A percentile compares a stretch with the other conserved stretches of the same genome.
These are phyloP conservation scores for Argentina anserina DNA, from an alignment of 306 rosid species.

Conservation along the genomic window DNA sequence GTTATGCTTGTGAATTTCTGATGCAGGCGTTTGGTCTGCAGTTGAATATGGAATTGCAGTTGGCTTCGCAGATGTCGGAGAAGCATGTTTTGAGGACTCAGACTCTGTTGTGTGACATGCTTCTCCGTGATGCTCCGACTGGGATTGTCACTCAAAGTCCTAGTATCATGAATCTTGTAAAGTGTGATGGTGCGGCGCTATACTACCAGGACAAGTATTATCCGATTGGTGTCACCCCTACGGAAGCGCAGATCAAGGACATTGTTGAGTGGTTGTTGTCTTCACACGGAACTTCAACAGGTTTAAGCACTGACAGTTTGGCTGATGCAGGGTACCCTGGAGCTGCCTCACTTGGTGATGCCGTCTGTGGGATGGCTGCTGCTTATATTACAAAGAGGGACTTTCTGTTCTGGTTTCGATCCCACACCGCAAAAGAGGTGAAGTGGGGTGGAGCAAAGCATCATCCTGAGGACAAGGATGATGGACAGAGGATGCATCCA, in stretches of 20 bases:
- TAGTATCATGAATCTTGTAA: slow-evolving; percentile 84
- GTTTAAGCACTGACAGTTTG: slow-evolving; percentile 95
- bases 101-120: slow-evolving; percentile 95
- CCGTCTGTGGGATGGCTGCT: slow-evolving; percentile 96
- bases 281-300: slow-evolving; percentile 82
- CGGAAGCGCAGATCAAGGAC: slow-evolving; percentile 78
- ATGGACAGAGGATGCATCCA: slow-evolving; percentile 96
- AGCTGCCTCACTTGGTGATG: slow-evolving; percentile 85
- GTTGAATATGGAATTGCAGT: slow-evolving; percentile 84
- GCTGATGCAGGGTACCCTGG: slow-evolving; percentile 94
- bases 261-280: slow-evolving; percentile 83
- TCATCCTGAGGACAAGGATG: slow-evolving; percentile 97
- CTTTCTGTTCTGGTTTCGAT: slow-evolving; percentile 93
- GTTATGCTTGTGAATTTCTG: slow-evolving; percentile 93
- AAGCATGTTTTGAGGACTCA: slow-evolving; percentile 88
- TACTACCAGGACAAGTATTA: slow-evolving; percentile 61
- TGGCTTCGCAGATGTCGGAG: slow-evolving; percentile 67
- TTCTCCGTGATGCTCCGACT: slow-evolving; percentile 83
- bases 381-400: slow-evolving; percentile 77
- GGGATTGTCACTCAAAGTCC: slow-evolving; percentile 93
- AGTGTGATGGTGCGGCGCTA: slow-evolving; percentile 94
- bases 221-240: slow-evolving; percentile 72
- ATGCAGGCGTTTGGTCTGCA: slow-evolving; percentile 99
- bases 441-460: slow-evolving; percentile 99
- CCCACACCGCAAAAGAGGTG: slow-evolving; percentile 84